Percentiles rank a stretch among this genome's conserved stretches.
Conservation (phyloP, 2,329 filamentous ascomycete species). For the Metarhizium guizhouense region DNA sequence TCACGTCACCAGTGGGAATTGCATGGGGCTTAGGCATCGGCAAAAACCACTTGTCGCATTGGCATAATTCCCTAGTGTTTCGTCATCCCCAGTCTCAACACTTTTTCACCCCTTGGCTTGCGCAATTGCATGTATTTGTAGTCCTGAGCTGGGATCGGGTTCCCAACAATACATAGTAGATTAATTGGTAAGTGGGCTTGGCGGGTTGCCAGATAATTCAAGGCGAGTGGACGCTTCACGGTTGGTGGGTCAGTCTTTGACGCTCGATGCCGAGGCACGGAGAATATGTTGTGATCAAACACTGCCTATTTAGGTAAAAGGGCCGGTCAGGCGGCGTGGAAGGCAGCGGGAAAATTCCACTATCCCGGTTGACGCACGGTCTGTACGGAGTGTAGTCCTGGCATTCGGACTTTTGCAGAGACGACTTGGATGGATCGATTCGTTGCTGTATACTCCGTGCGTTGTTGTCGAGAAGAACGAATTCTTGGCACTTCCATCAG, state of each 20-base stretch:
- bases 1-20: neutral
- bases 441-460: neutral
- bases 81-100: neutral
- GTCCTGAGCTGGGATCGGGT: neutral
- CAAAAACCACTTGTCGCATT: neutral
- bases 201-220: neutral
- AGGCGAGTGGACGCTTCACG: neutral
- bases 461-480: neutral
- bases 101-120: neutral
- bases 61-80: neutral
- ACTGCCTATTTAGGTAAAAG: neutral
- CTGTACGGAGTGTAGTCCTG: neutral
- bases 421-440: neutral
- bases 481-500: neutral
- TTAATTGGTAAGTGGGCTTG: neutral
- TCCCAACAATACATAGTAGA: neutral
- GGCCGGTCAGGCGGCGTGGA: neutral
- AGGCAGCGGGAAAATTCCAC: neutral
- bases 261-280: conserved; percentile 4
- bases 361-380: neutral
- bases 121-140: neutral
- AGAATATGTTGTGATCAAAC: neutral
- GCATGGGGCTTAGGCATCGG: neutral
- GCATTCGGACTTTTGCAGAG: neutral
- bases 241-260: neutral